phyloP scores from a whole-genome alignment of 164 flowering plant species.

The Echeveria elegans region DNA sequence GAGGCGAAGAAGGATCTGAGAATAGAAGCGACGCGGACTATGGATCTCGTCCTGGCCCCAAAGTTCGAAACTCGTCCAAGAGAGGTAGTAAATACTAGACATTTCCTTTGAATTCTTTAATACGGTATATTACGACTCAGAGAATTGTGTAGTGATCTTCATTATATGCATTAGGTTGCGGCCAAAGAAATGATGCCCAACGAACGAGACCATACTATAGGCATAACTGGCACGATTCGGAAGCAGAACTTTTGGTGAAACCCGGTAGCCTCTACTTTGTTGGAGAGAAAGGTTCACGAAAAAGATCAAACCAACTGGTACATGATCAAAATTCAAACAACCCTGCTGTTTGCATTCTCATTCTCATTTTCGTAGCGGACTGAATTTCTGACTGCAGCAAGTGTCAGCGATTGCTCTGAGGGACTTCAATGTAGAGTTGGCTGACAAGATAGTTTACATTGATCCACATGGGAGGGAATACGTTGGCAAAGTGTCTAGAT shows the following conservation, averaged over 20 bases:
- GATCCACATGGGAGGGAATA: slow-evolving; percentile 11
- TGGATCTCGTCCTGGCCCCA: neutral
- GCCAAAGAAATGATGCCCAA: neutral
- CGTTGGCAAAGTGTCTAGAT: neutral
- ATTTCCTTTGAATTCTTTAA: neutral
- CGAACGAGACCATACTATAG: neutral
- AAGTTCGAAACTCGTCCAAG: neutral
- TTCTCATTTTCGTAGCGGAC: neutral
- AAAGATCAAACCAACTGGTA: slow-evolving; percentile 11
- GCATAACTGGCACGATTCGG: neutral
- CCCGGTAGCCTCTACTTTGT: slow-evolving; percentile 13
- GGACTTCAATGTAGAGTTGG: slow-evolving; percentile 11
- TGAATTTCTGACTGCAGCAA: neutral
- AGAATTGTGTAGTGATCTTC: neutral
- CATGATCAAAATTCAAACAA: no score
- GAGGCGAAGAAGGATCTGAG: neutral
- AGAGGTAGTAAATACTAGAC: neutral
- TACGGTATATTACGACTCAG: neutral
- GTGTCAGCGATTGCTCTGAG: slow-evolving; percentile 1
- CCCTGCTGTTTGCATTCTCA: no score
- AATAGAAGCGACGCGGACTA: neutral
- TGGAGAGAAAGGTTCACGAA: neutral
- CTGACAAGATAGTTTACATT: slow-evolving; percentile 9
- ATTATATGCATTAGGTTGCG: neutral
- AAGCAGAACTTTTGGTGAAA: neutral